Percentiles rank a stretch among this genome's conserved stretches.
Conservation (phyloP, 345 rosid species). For the Euphorbia tirucalli region DNA sequence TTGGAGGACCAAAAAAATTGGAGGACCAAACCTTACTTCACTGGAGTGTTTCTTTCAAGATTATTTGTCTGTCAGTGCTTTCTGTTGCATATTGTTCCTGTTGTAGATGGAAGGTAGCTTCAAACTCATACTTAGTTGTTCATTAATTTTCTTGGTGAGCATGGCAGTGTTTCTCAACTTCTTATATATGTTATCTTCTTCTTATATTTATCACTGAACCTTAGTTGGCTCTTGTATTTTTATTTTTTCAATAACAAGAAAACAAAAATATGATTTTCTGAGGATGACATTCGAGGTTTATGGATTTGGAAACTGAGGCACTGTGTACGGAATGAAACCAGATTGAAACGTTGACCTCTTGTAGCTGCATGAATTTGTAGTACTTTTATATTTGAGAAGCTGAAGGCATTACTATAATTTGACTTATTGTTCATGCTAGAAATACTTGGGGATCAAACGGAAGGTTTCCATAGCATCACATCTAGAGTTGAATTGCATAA, state of each 20-base stretch:
- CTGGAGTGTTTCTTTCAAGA: too few species aligned
- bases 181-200: neutral
- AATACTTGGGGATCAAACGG: neutral
- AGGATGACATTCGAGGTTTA: too few species aligned
- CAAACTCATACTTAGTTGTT: neutral
- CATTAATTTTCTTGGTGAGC: neutral
- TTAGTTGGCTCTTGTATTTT: neutral
- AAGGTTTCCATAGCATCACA: neutral
- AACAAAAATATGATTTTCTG: too few species aligned
- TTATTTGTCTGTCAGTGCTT: neutral
- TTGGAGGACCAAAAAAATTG: too few species aligned
- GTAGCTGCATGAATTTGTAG: neutral
- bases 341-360: neutral
- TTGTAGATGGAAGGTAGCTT: neutral
- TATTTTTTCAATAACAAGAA: too few species aligned
- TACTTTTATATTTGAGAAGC: neutral
- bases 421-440: neutral
- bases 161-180: neutral
- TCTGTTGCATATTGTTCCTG: neutral
- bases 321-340: neutral
- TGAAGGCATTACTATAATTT: neutral
- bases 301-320: neutral
- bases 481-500: neutral
- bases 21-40: too few species aligned
- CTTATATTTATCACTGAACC: neutral